Base-by-base conservation (phyloP, 371 early-diverging fungal genomes). In the Dipsacomyces acuminosporus region DNA sequence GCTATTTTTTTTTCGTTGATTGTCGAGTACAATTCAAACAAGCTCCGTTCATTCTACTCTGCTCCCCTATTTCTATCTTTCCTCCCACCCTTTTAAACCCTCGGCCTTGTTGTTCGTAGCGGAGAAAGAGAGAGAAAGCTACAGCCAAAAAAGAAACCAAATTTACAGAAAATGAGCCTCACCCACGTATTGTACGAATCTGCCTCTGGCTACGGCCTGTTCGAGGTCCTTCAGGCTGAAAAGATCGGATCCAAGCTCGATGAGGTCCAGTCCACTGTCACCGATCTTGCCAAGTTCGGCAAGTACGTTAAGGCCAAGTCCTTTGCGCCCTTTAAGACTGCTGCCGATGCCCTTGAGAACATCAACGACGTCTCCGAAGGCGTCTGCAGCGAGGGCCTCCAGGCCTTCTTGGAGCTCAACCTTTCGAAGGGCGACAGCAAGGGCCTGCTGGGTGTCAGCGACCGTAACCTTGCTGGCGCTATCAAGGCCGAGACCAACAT, bases 311-410 rank as follows among this genome's bases (percentile, higher is more conserved):
- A 89, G 75, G 85, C 96, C 71, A 91, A 88, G 79, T 89, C 93
- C 8, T 96, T 97, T 63, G 78, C 82, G 38, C 97, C 99, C 48
- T 98, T 97, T 85, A 95, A 93, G 77, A 89, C 78, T 64, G 96
- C 97, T 33, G 93, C 90, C 34, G 91, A 98, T 73, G 99, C 99
- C 71, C 80, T 98, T 30, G 95, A 96, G 75, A 96, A 95, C 76
- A 87, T 90, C 50, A 96, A 93, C 79, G 94, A 94, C 67, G 86
- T 98, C 23, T 92, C 95, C 50, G 99, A 98, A 84, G 97, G 96
- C 86, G 75, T 48, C 59, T 44, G 61, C 49, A 61, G 48, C 54
- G 66, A 62, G 21, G 22, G 60, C 48, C 80, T 98, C 51, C 91
- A 91, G 74, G 84, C 86, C 14, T 98, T 98, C 74, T 80, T 96